Conservation (phyloP, 495 filamentous ascomycete species). For the Penicillium atrosanguineum region DNA sequence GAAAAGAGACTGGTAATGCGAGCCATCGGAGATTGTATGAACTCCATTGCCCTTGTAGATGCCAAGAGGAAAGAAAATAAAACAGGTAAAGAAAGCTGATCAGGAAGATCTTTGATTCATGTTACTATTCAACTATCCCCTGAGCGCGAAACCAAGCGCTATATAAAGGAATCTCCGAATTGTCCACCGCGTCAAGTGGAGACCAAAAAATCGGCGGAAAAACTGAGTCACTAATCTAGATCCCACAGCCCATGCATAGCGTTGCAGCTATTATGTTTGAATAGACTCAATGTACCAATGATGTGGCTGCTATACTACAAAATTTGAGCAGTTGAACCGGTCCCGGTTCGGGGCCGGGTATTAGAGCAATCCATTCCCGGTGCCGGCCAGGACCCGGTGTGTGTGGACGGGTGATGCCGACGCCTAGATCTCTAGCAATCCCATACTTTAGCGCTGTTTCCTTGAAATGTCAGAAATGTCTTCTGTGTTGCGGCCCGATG, state of each 20-base stretch:
- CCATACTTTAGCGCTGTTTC: not conserved
- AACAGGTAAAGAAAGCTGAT: conserved; percentile 1
- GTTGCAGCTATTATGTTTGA: conserved; percentile 19
- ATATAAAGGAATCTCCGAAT: conserved; percentile 15
- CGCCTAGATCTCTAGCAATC: conserved; percentile 11
- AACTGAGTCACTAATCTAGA: conserved; percentile 22
- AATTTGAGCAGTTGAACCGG: conserved; percentile 19
- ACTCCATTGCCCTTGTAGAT: conserved; percentile 8
- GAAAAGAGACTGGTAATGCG: conserved; percentile 8
- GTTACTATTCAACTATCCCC: not conserved
- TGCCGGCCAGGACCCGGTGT: conserved; percentile 26
- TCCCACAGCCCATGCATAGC: conserved; percentile 10
- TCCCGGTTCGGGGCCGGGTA: conserved; percentile 28
- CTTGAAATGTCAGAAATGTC: not conserved
- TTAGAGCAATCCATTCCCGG: conserved; percentile 21
- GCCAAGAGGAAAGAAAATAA: not conserved
- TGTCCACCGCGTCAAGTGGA: conserved; percentile 11
- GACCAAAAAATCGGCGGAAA: conserved; percentile 6
- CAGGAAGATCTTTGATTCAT: conserved; percentile 1
- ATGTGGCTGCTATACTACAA: conserved; percentile 17
- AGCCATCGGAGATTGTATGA: conserved; percentile 4
- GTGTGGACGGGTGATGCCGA: conserved; percentile 12
- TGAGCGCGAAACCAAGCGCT: not conserved
- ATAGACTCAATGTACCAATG: conserved; percentile 18
- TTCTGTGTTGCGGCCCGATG: conserved; percentile 17